Conservation (phyloP, 306 rosid species). For the Prunus persica region DNA sequence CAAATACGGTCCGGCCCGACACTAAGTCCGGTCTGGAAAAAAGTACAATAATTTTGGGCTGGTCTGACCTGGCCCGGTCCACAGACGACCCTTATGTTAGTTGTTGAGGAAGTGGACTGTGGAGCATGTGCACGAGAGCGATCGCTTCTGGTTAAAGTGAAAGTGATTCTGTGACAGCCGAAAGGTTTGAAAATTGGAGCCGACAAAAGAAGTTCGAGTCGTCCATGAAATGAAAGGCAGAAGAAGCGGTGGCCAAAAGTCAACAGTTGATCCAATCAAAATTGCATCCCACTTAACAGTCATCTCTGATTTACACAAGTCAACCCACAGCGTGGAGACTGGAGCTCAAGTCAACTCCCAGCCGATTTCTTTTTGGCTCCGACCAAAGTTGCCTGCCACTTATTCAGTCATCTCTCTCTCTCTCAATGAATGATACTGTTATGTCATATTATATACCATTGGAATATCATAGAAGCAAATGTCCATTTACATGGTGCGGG, state of each 20-base stretch:
- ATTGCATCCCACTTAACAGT: too few relatives aligned
- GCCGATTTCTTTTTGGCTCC: not conserved
- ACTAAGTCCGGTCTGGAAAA: not conserved
- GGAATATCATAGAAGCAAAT: too few relatives aligned
- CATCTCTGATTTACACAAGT: too few relatives aligned
- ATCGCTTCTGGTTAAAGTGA: too few relatives aligned
- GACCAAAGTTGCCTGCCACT: not conserved
- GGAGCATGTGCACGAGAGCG: not conserved
- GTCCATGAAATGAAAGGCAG: not conserved
- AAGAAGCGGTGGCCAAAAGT: not conserved
- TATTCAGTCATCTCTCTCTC: too few relatives aligned
- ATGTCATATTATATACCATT: too few relatives aligned
- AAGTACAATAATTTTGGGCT: not conserved
- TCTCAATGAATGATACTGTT: too few relatives aligned
- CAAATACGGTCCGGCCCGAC: not conserved
- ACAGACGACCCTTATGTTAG: not conserved
- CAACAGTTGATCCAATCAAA: not conserved
- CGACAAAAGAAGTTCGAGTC: not conserved
- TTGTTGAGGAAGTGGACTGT: too few relatives aligned
- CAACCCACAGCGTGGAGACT: conserved; percentile 1
- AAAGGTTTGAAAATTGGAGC: conserved; percentile 5
- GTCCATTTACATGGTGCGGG: too few relatives aligned
- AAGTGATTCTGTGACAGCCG: conserved; percentile 2
- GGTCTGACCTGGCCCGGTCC: not conserved
- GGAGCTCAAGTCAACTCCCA: not conserved